Base-by-base conservation (phyloP, 2,329 filamentous ascomycete genomes). In the Pyrenochaeta sp. region DNA sequence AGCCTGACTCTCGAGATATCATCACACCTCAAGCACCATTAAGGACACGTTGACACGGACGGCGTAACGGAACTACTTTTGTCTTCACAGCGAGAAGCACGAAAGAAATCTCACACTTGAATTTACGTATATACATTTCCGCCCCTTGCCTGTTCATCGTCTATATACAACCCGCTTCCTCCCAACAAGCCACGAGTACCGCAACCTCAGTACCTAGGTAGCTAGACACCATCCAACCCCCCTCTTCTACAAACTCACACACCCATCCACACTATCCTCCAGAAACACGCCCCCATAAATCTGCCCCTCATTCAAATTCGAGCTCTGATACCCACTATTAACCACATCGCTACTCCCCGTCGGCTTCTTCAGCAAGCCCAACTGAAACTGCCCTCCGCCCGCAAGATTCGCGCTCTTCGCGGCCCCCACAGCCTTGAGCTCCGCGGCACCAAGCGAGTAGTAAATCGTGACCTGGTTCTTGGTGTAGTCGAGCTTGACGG, bases 331-430 rank as follows among this genome's bases (percentile, higher is more conserved):
- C 2, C 70, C 70, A 17, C 51, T 56, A 35, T 73, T 71, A n/a
- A 65, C 68, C 4, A 72, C 68, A 36, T 72, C 70, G n/a, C 48
- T 51, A 1, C 60, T 63, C 6, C 78, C 73, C 34, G 78, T 74
- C 5, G 80, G 77, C 74, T 85, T 85, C 77, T 86, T 86, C 45
- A 86, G 71, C 1, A 85, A 61, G 23, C 83, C 83, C 37, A 86
- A 78, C 61, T 86, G 83, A 65, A 78, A 84, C 62, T 85, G 81
- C 15, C 83, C 83, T 41, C 78, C 75, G 4, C 83, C 83, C 27
- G 74, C 73, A 41, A 83, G 72, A 53, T 83, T 74, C 53, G 82
- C 81, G 27, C 67, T 15, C 0, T 79, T 57, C 0, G 76, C 68
- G 13, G 71, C 65, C 1, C 75, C 81, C n/a, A 79, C 77, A 1